Percentiles rank a stretch among this genome's conserved stretches.
These are phyloP conservation scores for Sisymbrium altissimum DNA, from an alignment of 345 rosid species.

Conservation along the genomic window DNA sequence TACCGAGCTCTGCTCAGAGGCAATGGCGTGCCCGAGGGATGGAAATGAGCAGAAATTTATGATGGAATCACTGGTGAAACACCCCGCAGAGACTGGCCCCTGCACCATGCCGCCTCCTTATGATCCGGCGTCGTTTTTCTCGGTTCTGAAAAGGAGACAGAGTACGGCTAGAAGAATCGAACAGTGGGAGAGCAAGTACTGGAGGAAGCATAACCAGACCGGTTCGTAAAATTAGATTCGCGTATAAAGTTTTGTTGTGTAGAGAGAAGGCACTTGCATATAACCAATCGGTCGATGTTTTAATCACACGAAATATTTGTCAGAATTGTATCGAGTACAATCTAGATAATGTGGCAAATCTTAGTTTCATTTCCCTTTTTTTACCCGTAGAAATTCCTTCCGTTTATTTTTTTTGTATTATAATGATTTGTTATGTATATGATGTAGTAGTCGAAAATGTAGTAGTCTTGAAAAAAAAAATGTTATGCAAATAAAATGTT, in stretches of 20 bases:
- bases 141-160: constrained; percentile 36
- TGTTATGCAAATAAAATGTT: too few species aligned
- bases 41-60: constrained; percentile 53
- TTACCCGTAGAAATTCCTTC: too few species aligned
- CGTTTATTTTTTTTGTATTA: too few species aligned
- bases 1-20: constrained; percentile 49
- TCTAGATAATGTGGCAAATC: neutral
- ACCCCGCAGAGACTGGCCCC: constrained; percentile 50
- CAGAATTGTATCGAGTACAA: neutral
- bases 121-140: constrained; percentile 48
- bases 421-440: too few species aligned
- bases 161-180: constrained; percentile 31
- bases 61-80: constrained; percentile 62
- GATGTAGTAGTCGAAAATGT: too few species aligned
- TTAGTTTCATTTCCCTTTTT: neutral
- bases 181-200: constrained; percentile 46
- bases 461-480: too few species aligned
- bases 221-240: constrained; percentile 13
- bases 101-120: constrained; percentile 65
- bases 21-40: constrained; percentile 54
- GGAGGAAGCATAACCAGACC: constrained; percentile 38
- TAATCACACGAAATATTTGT: neutral
- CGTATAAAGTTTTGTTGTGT: constrained; percentile 13
- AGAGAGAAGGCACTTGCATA: constrained; percentile 1
- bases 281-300: neutral